phyloP scores from a whole-genome alignment of 2,329 filamentous ascomycete genomes.

The Meredithiella fracta region DNA sequence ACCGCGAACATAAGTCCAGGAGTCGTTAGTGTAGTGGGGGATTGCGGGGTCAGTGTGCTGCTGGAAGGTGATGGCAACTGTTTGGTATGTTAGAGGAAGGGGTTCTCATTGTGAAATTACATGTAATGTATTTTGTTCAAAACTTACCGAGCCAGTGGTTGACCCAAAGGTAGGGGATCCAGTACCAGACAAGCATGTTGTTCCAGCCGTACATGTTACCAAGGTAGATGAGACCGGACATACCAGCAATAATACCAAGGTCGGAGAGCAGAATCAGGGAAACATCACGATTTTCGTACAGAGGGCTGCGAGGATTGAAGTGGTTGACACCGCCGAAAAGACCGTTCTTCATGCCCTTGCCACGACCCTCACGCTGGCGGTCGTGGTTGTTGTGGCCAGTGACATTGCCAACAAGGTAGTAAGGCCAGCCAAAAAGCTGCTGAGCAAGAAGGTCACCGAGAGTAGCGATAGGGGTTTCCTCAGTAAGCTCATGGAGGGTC shows the following conservation, averaged over 20 bases:
- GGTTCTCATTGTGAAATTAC: background rate
- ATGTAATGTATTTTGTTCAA: background rate
- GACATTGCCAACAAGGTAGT: constrained; percentile 81
- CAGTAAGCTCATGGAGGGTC: constrained; percentile 73
- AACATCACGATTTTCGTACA: constrained; percentile 85
- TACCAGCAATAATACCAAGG: constrained; percentile 53
- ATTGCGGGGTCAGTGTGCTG: constrained; percentile 93
- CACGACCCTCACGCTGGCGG: constrained; percentile 80
- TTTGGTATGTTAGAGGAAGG: background rate
- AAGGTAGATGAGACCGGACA: constrained; percentile 47
- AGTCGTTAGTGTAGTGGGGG: constrained; percentile 72
- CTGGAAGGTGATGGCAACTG: constrained; percentile 91
- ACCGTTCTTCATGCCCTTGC: constrained; percentile 82
- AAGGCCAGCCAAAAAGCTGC: constrained; percentile 83
- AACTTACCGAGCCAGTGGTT: constrained; percentile 95
- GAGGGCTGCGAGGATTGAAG: constrained; percentile 72
- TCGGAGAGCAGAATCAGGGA: constrained; percentile 77
- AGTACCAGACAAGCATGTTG: constrained; percentile 91
- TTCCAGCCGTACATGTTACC: constrained; percentile 63
- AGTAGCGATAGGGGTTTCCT: constrained; percentile 84
- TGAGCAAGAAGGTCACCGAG: constrained; percentile 58
- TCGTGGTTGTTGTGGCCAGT: constrained; percentile 94
- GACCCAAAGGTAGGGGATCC: constrained; percentile 88
- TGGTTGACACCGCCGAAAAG: constrained; percentile 74
- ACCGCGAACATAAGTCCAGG: constrained; percentile 87